These are phyloP conservation scores for Sequoiadendron giganteum DNA, from an alignment of 75 land plant genomes.

Conservation along the genomic window DNA sequence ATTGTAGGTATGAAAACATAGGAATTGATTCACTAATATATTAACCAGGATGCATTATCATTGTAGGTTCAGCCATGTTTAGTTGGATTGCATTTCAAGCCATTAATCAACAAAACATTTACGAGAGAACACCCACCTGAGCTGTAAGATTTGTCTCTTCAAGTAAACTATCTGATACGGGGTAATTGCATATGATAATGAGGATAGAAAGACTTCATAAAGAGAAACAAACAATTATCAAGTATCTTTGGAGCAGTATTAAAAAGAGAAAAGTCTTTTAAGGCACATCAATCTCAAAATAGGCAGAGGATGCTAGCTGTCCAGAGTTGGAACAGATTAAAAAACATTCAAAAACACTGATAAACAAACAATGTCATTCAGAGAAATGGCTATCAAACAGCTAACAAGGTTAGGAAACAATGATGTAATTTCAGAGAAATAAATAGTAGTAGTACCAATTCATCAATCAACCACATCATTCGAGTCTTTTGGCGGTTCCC, in stretches of 20 bases:
- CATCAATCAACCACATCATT: constrained; percentile 99
- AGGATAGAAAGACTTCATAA: no score
- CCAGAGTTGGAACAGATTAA: not conserved
- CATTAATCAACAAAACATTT: not conserved
- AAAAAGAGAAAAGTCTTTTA: not conserved
- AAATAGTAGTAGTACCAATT: constrained; percentile 47
- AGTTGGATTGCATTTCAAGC: not conserved
- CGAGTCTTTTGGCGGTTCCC: constrained; percentile 94
- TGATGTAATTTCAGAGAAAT: not conserved
- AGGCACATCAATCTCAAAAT: not conserved
- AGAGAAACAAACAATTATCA: not conserved
- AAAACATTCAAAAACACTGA: not conserved
- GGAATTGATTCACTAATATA: no score
- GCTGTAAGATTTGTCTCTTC: no score
- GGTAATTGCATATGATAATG: no score
- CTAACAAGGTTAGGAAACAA: not conserved
- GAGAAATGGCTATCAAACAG: not conserved
- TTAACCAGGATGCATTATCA: not conserved
- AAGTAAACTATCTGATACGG: no score
- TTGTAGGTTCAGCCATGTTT: not conserved
- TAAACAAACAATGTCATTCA: not conserved
- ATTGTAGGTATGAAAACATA: no score
- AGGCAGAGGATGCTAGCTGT: not conserved
- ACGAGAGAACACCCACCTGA: no score
- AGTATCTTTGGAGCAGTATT: not conserved